Evolutionary conservation across 805 yeast genomes (phyloP).

Genomic region (Jamesozyma lodderae): DNA sequence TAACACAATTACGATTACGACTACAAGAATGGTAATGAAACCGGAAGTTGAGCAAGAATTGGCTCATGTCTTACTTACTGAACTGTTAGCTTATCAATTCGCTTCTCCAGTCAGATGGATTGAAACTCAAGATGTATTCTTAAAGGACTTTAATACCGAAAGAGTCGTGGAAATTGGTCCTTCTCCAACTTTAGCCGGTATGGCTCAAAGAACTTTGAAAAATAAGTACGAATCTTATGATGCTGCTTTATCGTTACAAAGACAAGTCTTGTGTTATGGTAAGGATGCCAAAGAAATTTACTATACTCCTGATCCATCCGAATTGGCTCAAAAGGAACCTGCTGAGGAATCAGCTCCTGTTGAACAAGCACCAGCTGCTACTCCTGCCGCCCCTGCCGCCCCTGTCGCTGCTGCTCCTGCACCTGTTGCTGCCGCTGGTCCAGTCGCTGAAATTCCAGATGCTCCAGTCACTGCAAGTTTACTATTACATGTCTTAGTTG

Average conservation of each 20-base stretch:
- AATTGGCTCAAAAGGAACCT: constrained; percentile 29
- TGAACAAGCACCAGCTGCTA: constrained; percentile 26
- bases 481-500: constrained; percentile 80
- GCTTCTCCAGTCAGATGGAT: constrained; percentile 99
- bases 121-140: constrained; percentile 96
- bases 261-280: constrained; percentile 92
- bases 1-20: not conserved
- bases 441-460: constrained; percentile 79
- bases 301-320: constrained; percentile 74
- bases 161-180: constrained; percentile 98
- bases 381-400: constrained; percentile 47
- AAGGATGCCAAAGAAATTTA: constrained; percentile 95
- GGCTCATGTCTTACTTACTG: constrained; percentile 89
- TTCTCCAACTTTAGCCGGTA: constrained; percentile 95
- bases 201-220: constrained; percentile 96
- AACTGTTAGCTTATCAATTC: constrained; percentile 94
- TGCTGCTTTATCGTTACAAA: constrained; percentile 77
- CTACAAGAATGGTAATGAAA: constrained; percentile 30
- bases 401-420: constrained; percentile 49
- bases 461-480: constrained; percentile 81
- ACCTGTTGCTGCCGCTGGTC: constrained; percentile 64
- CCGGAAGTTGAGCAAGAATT: constrained; percentile 97
- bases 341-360: constrained; percentile 22
- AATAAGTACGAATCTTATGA: constrained; percentile 92
- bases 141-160: constrained; percentile 90